These are phyloP conservation scores for Citrus australasica DNA, from an alignment of 345 rosid species.

Conservation along the genomic window DNA sequence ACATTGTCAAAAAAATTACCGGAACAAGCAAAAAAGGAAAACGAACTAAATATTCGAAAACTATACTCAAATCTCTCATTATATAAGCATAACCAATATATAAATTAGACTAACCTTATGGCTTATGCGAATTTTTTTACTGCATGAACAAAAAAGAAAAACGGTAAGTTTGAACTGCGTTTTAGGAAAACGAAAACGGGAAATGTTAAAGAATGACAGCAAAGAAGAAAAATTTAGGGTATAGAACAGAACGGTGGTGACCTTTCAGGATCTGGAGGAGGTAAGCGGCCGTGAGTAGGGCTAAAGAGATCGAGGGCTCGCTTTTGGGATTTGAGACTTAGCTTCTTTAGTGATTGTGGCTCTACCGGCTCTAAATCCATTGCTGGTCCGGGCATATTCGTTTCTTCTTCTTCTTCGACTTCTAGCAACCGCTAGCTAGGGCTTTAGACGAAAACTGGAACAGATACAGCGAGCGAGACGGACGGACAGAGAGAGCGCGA, in stretches of 20 bases:
- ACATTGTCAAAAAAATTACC: neutral
- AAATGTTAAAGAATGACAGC: neutral
- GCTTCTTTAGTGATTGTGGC: conserved; percentile 87
- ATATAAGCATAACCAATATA: neutral
- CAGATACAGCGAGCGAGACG: neutral
- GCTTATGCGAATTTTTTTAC: conserved; percentile 77
- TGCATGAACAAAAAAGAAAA: conserved; percentile 28
- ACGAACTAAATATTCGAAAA: neutral
- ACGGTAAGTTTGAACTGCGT: neutral
- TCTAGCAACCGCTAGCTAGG: neutral
- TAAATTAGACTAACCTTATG: conserved; percentile 62
- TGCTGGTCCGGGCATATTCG: conserved; percentile 37
- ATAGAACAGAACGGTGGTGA: conserved; percentile 17
- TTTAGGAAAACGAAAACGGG: neutral
- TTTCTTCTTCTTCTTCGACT: neutral
- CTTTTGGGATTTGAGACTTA: conserved; percentile 79
- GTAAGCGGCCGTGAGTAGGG: conserved; percentile 62
- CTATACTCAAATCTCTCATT: neutral
- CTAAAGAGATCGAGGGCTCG: conserved; percentile 88
- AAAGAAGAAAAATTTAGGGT: neutral
- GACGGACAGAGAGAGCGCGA: neutral
- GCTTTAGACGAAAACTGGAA: neutral
- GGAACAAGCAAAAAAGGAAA: neutral
- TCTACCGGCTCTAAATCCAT: conserved; percentile 85
- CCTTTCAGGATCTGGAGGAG: conserved; percentile 86